phyloP scores from a whole-genome alignment of 1,284 basidiomycete genomes.

The Golubevia sp. region DNA sequence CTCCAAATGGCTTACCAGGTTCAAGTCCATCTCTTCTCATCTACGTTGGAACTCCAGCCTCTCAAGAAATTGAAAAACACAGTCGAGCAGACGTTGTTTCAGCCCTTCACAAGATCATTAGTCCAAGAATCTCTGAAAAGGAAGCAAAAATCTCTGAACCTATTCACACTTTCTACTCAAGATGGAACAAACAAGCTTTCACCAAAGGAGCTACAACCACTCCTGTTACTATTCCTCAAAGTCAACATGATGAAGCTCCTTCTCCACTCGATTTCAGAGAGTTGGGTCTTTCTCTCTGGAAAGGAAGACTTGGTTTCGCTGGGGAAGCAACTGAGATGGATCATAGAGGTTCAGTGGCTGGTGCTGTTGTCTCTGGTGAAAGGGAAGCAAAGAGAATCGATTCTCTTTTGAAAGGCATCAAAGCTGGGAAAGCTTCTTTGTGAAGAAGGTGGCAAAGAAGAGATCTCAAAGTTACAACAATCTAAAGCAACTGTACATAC shows the following conservation, averaged over 20 bases:
- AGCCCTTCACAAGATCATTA: conserved; percentile 26
- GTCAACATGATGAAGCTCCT: conserved; percentile 37
- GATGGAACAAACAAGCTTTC: conserved; percentile 65
- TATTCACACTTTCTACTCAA: conserved; percentile 38
- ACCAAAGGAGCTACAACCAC: conserved; percentile 66
- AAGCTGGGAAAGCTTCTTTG: no score
- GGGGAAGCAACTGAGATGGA: conserved; percentile 67
- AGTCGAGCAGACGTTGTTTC: conserved; percentile 24
- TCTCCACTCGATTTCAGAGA: conserved; percentile 65
- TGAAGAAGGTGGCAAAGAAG: no score
- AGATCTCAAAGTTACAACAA: no score
- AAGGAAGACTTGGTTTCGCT: conserved; percentile 64
- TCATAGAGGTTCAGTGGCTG: conserved; percentile 64
- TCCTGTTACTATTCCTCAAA: conserved; percentile 56
- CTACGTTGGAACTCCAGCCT: conserved; percentile 57
- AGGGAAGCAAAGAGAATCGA: conserved; percentile 62
- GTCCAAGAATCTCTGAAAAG: conserved; percentile 9
- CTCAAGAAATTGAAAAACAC: conserved; percentile 24
- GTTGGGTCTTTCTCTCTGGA: conserved; percentile 63
- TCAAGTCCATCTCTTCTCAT: conserved; percentile 62
- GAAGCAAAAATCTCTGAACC: conserved; percentile 7
- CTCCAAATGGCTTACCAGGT: conserved; percentile 42
- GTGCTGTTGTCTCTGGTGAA: conserved; percentile 63
- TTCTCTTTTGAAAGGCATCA: no score
- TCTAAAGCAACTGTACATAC: no score